phyloP scores from a whole-genome alignment of 371 early-diverging fungal species.

The Sporodiniella umbellata region DNA sequence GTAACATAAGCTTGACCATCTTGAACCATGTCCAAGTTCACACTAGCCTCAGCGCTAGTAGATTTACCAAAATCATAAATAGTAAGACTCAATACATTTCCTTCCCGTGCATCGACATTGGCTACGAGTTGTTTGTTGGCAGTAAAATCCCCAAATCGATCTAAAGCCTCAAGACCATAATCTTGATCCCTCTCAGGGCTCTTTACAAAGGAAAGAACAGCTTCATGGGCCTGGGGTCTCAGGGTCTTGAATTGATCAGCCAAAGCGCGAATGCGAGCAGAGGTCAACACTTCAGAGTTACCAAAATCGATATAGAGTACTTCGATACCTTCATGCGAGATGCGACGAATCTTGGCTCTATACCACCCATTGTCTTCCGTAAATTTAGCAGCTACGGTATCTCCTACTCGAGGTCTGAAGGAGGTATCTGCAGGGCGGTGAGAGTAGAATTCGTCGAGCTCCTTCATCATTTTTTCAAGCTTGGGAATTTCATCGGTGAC shows the following conservation, averaged over 20 bases:
- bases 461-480: conserved; percentile 83
- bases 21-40: conserved; percentile 76
- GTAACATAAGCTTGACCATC: conserved; percentile 76
- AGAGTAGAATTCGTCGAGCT: conserved; percentile 66
- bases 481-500: conserved; percentile 65
- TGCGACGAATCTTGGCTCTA: conserved; percentile 79
- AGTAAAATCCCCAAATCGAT: conserved; percentile 63
- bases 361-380: conserved; percentile 89
- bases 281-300: conserved; percentile 70
- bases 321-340: conserved; percentile 62
- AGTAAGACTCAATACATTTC: conserved; percentile 62
- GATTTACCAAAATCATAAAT: conserved; percentile 67
- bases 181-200: conserved; percentile 67
- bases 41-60: conserved; percentile 60
- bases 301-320: conserved; percentile 92
- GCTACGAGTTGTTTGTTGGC: conserved; percentile 72
- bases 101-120: conserved; percentile 65
- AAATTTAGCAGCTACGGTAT: conserved; percentile 80
- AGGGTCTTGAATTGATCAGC: conserved; percentile 61
- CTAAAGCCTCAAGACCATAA: conserved; percentile 75
- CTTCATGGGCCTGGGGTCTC: conserved; percentile 82
- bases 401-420: conserved; percentile 66
- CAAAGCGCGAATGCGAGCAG: conserved; percentile 61
- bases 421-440: conserved; percentile 35
- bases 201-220: conserved; percentile 77